Evolutionary conservation across 345 rosid species (phyloP).

Genomic region (Barbarea vulgaris): DNA sequence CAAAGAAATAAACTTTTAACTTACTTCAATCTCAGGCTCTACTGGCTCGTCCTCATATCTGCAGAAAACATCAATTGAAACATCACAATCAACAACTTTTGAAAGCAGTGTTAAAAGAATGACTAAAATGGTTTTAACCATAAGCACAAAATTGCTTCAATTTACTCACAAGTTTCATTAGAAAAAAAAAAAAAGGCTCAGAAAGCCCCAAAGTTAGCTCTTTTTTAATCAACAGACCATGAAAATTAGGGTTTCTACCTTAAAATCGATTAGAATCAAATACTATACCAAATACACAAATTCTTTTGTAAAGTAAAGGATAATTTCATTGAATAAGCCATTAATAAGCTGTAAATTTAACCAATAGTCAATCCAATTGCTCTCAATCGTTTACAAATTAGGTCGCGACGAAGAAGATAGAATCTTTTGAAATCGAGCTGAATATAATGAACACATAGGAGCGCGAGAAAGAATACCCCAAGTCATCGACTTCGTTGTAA

Average conservation of each 20-base stretch:
- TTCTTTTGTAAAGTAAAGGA: neutral
- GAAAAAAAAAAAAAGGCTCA: neutral
- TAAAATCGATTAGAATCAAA: neutral
- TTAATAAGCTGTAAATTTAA: neutral
- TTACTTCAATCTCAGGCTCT: conserved; percentile 89
- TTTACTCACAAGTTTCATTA: neutral
- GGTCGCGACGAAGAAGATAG: neutral
- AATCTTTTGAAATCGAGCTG: conserved; percentile 8
- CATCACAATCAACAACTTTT: conserved; percentile 6
- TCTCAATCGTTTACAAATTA: neutral
- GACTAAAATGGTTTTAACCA: neutral
- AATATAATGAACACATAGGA: neutral
- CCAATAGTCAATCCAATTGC: neutral
- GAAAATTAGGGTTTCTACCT: conserved; percentile 18
- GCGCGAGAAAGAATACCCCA: conserved; percentile 47
- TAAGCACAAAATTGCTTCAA: neutral
- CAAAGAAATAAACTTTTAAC: neutral
- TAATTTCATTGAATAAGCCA: neutral
- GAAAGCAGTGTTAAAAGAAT: neutral
- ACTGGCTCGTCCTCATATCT: conserved; percentile 91
- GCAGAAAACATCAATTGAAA: conserved; percentile 8
- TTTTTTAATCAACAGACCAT: neutral
- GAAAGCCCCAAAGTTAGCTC: neutral
- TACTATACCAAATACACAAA: neutral
- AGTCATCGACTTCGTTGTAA: conserved; percentile 70